Evolutionary conservation across 352 stramenopile species (phyloP), one percentile per base, ranked within the genome.

Genomic region (Globisporangium spiculum): DNA sequence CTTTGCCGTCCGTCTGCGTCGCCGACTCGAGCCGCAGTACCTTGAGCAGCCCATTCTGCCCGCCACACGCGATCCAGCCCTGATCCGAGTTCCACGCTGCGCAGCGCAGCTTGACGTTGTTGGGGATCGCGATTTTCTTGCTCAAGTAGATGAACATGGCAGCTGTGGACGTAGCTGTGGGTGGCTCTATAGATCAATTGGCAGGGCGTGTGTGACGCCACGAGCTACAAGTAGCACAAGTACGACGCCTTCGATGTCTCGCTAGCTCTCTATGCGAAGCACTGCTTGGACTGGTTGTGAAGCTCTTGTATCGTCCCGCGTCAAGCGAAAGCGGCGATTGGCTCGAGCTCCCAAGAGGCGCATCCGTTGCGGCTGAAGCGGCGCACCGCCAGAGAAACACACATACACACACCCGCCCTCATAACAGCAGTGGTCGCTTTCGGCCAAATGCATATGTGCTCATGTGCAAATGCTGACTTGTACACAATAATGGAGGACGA

Each of bases 91-190:
- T 98, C 94, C 94, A 98, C 34, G 90, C 82, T 38, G 95, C 77
- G 70, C 89, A 97, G 16, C 91, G 88, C 41, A 98, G 83, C 78
- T 94, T 91, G 48, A 94, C 83, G 65, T 96, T 93, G 76, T 98
- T 98, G 14, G 93, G 93, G 70, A 98, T 98, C 55, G 94, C 93
- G 67, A 98, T 97, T 81, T 96, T 98, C 81, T 98, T 98, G 86
- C 89, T 97, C 70, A 98, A 70, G 76, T 97, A 98, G 81, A 98
- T 96, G 71, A 97, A 98, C 93, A 98, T 98, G 67, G 65, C 52
- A 14, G n/a, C 32, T 26, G 30, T 32, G 4, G 30, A 4, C 30
- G 4, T 32, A 4, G 30, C 30, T 32, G 30, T 32, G 30, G 30
- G 30, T 32, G 30, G 30, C 30, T 32, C 53, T 38, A 12, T 22